These are phyloP conservation scores for Cladosporium cucumerinum DNA, from an alignment of 2,329 filamentous ascomycete species.

Conservation along the genomic window DNA sequence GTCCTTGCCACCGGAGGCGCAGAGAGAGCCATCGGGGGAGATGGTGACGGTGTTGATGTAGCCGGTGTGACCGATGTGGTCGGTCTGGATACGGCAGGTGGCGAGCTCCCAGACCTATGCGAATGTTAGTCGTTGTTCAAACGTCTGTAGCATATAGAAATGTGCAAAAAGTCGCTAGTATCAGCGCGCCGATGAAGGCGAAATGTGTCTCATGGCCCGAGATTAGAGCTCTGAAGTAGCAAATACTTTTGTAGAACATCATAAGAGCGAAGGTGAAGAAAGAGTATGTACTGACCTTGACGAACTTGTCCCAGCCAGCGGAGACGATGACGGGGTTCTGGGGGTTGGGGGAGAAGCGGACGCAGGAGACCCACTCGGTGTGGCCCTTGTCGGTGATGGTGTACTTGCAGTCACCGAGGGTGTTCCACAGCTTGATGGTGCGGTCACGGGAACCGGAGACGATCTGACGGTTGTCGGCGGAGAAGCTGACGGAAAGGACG, in stretches of 20 bases:
- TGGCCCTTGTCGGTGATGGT: constrained; percentile 99
- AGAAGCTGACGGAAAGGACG: constrained; percentile 99
- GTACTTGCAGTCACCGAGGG: constrained; percentile 99
- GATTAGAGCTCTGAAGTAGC: constrained; percentile 96
- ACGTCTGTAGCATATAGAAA: neutral
- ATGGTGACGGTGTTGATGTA: constrained; percentile 99
- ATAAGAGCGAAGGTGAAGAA: constrained; percentile 65
- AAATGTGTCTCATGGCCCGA: constrained; percentile 88
- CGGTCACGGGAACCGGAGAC: constrained; percentile 97
- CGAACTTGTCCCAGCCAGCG: constrained; percentile 98
- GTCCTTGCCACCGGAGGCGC: constrained; percentile 98
- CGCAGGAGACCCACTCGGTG: constrained; percentile 99
- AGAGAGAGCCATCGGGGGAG: constrained; percentile 98
- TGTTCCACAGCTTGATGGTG: constrained; percentile 99
- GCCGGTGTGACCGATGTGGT: constrained; percentile 99
- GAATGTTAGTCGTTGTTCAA: constrained; percentile 16
- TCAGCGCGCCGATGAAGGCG: constrained; percentile 84
- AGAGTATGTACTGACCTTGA: constrained; percentile 74
- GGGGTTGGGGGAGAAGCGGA: constrained; percentile 99
- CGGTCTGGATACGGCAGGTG: constrained; percentile 98
- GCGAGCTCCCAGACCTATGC: constrained; percentile 96
- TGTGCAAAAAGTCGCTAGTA: constrained; percentile 32
- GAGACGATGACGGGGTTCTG: constrained; percentile 99
- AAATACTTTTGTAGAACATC: constrained; percentile 86
- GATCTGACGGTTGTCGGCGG: constrained; percentile 99